Percentiles rank a stretch among this genome's conserved stretches.
Conservation (phyloP, 129 eudicot genomes). For the Logfia minima region DNA sequence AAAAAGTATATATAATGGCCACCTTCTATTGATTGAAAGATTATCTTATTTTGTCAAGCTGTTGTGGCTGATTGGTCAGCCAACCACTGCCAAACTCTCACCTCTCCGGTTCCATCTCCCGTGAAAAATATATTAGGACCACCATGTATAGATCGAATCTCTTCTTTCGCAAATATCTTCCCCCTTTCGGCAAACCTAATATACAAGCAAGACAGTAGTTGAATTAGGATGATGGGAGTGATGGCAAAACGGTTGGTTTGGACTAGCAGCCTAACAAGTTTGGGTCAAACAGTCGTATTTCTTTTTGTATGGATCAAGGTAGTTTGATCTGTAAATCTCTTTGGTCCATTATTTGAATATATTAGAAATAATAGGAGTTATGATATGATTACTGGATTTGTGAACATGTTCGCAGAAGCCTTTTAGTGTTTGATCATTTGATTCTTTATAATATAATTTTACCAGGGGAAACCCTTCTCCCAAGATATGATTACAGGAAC, state of each 20-base stretch:
- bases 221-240: background rate
- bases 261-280: background rate
- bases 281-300: background rate
- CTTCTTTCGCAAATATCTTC: constrained; percentile 68
- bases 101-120: constrained; percentile 91
- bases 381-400: too few relatives aligned
- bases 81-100: constrained; percentile 84
- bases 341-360: background rate
- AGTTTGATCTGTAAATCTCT: background rate
- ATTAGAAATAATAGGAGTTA: too few relatives aligned
- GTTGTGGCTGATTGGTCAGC: constrained; percentile 52
- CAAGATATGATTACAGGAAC: too few relatives aligned
- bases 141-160: constrained; percentile 63
- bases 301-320: background rate
- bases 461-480: too few relatives aligned
- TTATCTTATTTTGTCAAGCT: constrained; percentile 20
- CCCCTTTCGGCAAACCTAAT: constrained; percentile 85
- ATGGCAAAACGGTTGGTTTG: background rate
- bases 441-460: too few relatives aligned
- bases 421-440: too few relatives aligned
- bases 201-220: background rate
- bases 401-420: too few relatives aligned
- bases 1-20: constrained; percentile 64
- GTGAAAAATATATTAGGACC: constrained; percentile 94
- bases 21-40: background rate